Evolutionary conservation across 2,329 filamentous ascomycete species (phyloP), one percentile per base, ranked within the genome.

Genomic region (Ceratocystis eucalypticola): DNA sequence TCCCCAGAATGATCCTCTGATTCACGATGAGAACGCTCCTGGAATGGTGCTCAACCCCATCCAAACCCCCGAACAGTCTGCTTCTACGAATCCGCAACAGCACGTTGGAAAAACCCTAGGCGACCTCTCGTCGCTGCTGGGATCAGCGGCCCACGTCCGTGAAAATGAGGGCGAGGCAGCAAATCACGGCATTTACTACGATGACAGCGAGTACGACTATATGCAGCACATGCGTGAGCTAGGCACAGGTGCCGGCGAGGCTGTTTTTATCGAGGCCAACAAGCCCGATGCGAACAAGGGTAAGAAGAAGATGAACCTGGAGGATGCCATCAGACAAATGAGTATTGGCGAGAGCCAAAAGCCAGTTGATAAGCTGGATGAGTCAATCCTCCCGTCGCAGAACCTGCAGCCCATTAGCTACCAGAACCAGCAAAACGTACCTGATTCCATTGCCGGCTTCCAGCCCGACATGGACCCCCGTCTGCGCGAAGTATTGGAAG

Each of bases 191-290:
- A 84, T 99, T 70, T 99, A 89, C 80, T 99, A 83, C 75, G 95
- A 99, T 76, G 94, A 99, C 77, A 88, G 89, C 70, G 84, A 90
- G 73, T 99, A 99, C 77, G 94, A 99, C 76, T 99, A 99, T 78
- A 99, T 99, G 94, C 94, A 99, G 76, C 94, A 99, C 76, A 80
- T 99, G 81, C 88, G 91, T 66, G 94, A 97, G 71, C 78, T 99
- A n/a, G 87, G 87, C 67, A 76, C 79, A 55, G 84, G 84, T 28
- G 68, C 69, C 2, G 89, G 89, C 37, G 87, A 91, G 66, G 84
- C 88, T 37, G 86, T 92, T 61, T 97, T 96, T 73, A 82, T 99
- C 48, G 91, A 96, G 71, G 81, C 84, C n/a, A 82, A 83, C 64
- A 76, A 79, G 12, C 74, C 80, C n/a, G 74, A 77, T 65, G 81